phyloP scores from a whole-genome alignment of 164 flowering plant species.

The Annona cherimola region DNA sequence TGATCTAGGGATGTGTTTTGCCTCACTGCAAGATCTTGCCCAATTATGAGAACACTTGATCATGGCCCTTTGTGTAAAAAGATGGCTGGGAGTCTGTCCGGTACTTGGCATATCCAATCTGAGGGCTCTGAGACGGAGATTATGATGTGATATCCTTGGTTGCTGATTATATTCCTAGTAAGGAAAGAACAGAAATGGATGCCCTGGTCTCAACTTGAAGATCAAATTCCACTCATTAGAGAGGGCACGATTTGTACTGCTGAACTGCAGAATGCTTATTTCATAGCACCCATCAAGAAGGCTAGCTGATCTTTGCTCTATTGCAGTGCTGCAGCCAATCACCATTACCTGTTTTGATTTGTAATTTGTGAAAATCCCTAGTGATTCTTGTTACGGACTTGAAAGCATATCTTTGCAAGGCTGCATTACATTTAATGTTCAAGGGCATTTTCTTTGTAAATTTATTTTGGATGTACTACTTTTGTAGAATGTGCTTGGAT shows the following conservation, averaged over 20 bases:
- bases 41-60: not conserved
- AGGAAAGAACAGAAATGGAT: too few species aligned
- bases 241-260: not conserved
- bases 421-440: too few species aligned
- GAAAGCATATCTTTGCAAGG: too few species aligned
- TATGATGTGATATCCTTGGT: not conserved
- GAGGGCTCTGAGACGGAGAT: not conserved
- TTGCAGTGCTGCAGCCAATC: not conserved
- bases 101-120: not conserved
- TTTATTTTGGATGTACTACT: too few species aligned
- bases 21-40: not conserved
- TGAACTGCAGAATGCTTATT: not conserved
- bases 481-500: too few species aligned
- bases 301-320: not conserved
- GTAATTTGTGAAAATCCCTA: too few species aligned
- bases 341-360: not conserved
- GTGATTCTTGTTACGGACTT: too few species aligned
- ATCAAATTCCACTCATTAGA: not conserved
- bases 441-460: too few species aligned
- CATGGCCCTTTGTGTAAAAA: not conserved
- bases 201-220: not conserved
- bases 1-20: not conserved
- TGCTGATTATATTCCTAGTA: too few species aligned
- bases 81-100: not conserved
- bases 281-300: not conserved